Conservation (phyloP, 2,329 filamentous ascomycete genomes). For the Raffaelea deltoideospora region DNA sequence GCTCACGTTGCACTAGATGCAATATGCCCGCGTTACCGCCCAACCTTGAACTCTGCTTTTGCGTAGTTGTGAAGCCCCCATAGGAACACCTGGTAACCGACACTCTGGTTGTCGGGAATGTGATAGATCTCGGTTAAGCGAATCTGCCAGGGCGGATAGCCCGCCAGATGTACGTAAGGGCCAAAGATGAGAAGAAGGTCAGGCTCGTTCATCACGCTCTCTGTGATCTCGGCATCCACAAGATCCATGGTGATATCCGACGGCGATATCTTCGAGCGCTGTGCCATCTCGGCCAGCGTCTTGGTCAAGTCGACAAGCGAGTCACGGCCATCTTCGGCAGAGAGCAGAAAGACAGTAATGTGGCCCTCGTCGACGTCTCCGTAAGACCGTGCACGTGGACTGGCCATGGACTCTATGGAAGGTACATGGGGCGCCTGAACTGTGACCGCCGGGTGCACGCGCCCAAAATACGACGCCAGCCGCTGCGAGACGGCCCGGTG, state of each 20-base stretch:
- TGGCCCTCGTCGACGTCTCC: slow-evolving; percentile 18
- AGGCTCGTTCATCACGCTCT: slow-evolving; percentile 71
- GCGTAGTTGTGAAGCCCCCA: slow-evolving; percentile 71
- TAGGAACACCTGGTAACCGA: slow-evolving; percentile 90
- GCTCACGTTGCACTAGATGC: too few species aligned
- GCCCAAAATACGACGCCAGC: slow-evolving; percentile 76
- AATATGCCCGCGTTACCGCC: slow-evolving; percentile 18
- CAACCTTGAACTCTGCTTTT: slow-evolving; percentile 77
- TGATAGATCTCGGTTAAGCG: slow-evolving; percentile 88
- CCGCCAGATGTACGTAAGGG: slow-evolving; percentile 66
- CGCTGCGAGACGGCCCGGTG: slow-evolving; percentile 68
- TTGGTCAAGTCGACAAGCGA: slow-evolving; percentile 92
- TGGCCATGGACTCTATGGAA: slow-evolving; percentile 31
- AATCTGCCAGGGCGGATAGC: slow-evolving; percentile 95
- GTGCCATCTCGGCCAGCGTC: slow-evolving; percentile 88
- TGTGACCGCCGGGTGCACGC: slow-evolving; percentile 54
- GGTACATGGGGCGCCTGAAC: slow-evolving; percentile 57
- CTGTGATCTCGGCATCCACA: slow-evolving; percentile 74
- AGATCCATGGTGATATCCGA: slow-evolving; percentile 74
- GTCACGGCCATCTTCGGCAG: slow-evolving; percentile 75
- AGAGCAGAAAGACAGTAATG: slow-evolving; percentile 60
- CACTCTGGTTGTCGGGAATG: slow-evolving; percentile 59
- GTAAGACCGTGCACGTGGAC: slow-evolving; percentile 21
- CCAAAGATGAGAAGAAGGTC: slow-evolving; percentile 81
- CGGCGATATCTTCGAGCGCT: slow-evolving; percentile 67